These are phyloP conservation scores for Chloranthus sessilifolius DNA, from an alignment of 164 flowering plant genomes.

Conservation along the genomic window DNA sequence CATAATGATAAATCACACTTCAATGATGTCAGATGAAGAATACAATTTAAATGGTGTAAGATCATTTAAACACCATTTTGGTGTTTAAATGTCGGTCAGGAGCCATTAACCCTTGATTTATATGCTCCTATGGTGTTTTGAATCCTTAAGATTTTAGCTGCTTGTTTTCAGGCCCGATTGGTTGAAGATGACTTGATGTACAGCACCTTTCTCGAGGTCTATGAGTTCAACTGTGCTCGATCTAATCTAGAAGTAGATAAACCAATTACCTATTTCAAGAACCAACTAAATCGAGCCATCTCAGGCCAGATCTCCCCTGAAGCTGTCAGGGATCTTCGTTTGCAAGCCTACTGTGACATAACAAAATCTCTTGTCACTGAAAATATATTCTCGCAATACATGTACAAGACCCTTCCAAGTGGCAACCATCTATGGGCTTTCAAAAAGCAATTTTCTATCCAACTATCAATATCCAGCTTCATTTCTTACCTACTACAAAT, in stretches of 20 bases:
- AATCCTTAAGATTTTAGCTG: too few species aligned
- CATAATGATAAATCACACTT: too few species aligned
- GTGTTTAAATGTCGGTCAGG: too few species aligned
- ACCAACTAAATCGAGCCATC: slow-evolving; percentile 89
- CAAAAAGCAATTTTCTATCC: slow-evolving; percentile 96
- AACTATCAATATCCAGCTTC: slow-evolving; percentile 91
- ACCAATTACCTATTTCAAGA: slow-evolving; percentile 91
- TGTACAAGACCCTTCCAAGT: slow-evolving; percentile 83
- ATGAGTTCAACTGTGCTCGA: slow-evolving; percentile 95
- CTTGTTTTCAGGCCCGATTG: slow-evolving; percentile 83
- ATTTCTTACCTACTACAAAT: slow-evolving; percentile 95
- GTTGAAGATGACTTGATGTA: slow-evolving; percentile 99
- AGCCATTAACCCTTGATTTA: too few species aligned
- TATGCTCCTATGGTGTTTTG: too few species aligned
- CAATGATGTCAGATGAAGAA: too few species aligned
- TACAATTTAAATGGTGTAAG: too few species aligned
- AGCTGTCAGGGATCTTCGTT: slow-evolving; percentile 87
- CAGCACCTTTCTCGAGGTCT: slow-evolving; percentile 96
- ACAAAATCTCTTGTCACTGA: slow-evolving; percentile 69
- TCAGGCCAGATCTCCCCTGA: slow-evolving; percentile 90
- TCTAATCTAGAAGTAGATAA: slow-evolving; percentile 86
- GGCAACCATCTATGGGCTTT: slow-evolving; percentile 97
- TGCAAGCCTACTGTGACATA: slow-evolving; percentile 84
- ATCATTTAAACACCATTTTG: too few species aligned
- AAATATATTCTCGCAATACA: slow-evolving; percentile 87